Percentiles rank a stretch among this genome's conserved stretches.
phyloP scores from a whole-genome alignment of 192 early-diverging fungal species.

The Phlyctochytrium bullatum region DNA sequence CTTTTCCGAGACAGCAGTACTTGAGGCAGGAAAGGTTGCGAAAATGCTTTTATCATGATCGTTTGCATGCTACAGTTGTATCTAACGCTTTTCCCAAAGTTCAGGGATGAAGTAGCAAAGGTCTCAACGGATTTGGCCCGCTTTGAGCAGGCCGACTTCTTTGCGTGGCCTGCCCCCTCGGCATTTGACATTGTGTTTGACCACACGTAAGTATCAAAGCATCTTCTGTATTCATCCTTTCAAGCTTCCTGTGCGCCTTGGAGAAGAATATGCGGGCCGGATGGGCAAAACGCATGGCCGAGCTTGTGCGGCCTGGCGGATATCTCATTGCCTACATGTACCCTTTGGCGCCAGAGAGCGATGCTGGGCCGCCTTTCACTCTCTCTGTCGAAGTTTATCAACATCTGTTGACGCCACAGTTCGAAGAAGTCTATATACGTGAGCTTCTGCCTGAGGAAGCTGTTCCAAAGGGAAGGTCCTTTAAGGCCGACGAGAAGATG shows the following conservation, averaged over 20 bases:
- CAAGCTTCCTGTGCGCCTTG: conserved; percentile 77
- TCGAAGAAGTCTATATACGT: conserved; percentile 25
- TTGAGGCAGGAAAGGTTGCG: not conserved
- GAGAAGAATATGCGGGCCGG: conserved; percentile 54
- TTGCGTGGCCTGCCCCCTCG: conserved; percentile 42
- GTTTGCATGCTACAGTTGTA: no score
- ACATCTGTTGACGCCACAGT: conserved; percentile 14
- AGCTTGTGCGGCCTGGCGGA: conserved; percentile 65
- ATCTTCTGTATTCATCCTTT: not conserved
- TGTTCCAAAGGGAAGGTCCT: not conserved
- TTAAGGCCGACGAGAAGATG: conserved; percentile 15
- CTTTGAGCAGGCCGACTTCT: conserved; percentile 71
- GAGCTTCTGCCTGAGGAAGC: not conserved
- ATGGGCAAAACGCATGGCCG: conserved; percentile 67
- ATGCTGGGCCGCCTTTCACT: conserved; percentile 67
- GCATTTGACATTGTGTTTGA: conserved; percentile 75
- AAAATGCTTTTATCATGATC: not conserved
- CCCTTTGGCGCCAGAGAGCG: conserved; percentile 59
- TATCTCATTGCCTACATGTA: conserved; percentile 75
- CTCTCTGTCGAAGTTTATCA: conserved; percentile 64
- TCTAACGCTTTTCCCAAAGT: not conserved
- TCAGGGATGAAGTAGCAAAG: conserved; percentile 2
- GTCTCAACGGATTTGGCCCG: conserved; percentile 39
- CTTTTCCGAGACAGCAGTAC: not conserved
- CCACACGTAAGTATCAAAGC: conserved; percentile 62